Percentiles rank a stretch among this genome's conserved stretches.
Evolutionary conservation across 768 basidiomycete genomes (phyloP).

Genomic region (Chalciporus pseudorubinellus): DNA sequence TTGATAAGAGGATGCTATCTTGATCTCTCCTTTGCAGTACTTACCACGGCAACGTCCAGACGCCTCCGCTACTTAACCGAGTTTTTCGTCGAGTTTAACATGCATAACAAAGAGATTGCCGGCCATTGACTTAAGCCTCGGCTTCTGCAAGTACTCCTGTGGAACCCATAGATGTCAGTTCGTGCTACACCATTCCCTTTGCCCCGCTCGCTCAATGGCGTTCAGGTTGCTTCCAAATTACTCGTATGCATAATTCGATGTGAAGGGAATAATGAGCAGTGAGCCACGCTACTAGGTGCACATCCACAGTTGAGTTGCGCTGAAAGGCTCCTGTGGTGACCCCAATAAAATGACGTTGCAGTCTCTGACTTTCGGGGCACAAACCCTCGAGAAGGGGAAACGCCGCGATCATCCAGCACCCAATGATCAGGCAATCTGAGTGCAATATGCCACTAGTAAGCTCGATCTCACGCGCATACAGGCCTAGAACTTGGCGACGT

Average conservation of each 20-base stretch:
- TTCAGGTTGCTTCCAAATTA: neutral
- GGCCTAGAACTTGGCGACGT: slow-evolving; percentile 27
- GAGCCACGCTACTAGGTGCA: slow-evolving; percentile 11
- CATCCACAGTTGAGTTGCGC: slow-evolving; percentile 15
- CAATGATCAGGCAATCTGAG: too few relatives aligned
- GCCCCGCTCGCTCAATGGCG: slow-evolving; percentile 1
- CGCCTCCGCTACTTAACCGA: slow-evolving; percentile 9
- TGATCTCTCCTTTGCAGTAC: too few relatives aligned
- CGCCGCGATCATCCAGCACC: slow-evolving; percentile 8
- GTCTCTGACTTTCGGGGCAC: slow-evolving; percentile 6
- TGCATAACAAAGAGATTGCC: slow-evolving; percentile 20
- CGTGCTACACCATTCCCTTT: neutral
- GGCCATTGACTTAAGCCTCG: too few relatives aligned
- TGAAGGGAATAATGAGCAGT: too few relatives aligned
- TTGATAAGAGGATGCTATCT: too few relatives aligned
- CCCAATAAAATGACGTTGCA: slow-evolving; percentile 18
- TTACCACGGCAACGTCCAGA: too few relatives aligned
- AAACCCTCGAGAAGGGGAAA: slow-evolving; percentile 16
- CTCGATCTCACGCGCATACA: slow-evolving; percentile 15
- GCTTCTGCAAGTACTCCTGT: too few relatives aligned
- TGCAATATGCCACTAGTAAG: neutral
- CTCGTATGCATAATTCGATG: neutral
- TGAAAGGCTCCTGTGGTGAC: slow-evolving; percentile 8
- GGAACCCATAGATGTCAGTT: too few relatives aligned
- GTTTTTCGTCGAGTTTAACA: slow-evolving; percentile 2